These are phyloP conservation scores for Zygosaccharomyces bisporus DNA, from an alignment of 805 yeast genomes.

Conservation along the genomic window DNA sequence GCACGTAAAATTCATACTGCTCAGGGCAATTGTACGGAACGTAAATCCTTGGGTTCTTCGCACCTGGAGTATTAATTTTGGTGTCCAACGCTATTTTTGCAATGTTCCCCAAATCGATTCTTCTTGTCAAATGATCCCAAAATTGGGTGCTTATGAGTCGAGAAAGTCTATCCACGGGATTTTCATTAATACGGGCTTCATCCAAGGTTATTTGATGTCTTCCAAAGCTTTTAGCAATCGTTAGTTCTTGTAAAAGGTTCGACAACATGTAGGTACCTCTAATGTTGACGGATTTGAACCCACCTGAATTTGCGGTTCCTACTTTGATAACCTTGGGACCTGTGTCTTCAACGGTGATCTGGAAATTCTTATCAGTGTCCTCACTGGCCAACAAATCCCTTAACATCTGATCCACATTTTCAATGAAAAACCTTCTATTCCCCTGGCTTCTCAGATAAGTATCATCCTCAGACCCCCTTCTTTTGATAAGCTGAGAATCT, in stretches of 20 bases:
- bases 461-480: conserved; percentile 57
- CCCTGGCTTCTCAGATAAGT: conserved; percentile 38
- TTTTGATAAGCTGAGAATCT: conserved; percentile 33
- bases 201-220: conserved; percentile 74
- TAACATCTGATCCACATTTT: conserved; percentile 70
- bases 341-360: conserved; percentile 79
- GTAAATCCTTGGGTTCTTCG: conserved; percentile 70
- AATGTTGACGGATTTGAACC: conserved; percentile 65
- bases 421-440: conserved; percentile 54
- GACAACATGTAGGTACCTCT: conserved; percentile 89
- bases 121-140: conserved; percentile 76
- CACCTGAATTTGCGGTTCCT: conserved; percentile 83
- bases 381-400: conserved; percentile 65
- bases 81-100: conserved; percentile 72
- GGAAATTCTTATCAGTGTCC: conserved; percentile 81
- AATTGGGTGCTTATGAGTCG: conserved; percentile 72
- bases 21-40: conserved; percentile 66
- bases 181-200: conserved; percentile 79
- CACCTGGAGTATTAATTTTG: conserved; percentile 60
- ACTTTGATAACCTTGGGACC: conserved; percentile 79
- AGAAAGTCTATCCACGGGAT: conserved; percentile 74
- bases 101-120: conserved; percentile 58
- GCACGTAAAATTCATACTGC: conserved; percentile 64
- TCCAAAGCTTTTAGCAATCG: conserved; percentile 79
- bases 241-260: conserved; percentile 80